phyloP scores from a whole-genome alignment of 257 asterid genomes.

The Nicotiana knightiana region DNA sequence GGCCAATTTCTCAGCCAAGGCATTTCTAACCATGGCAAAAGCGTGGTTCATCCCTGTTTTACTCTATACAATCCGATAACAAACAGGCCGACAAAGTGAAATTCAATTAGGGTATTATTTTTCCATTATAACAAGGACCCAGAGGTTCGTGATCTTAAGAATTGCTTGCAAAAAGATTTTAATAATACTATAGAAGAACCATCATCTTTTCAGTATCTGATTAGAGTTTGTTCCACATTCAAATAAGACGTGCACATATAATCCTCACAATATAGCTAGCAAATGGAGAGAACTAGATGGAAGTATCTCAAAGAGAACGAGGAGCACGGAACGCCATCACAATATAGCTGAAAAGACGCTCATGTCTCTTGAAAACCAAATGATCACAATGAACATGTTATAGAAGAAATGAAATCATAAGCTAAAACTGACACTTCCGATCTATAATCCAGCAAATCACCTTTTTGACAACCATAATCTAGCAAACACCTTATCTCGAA shows the following conservation, averaged over 20 bases:
- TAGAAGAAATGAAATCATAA: not conserved
- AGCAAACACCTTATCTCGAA: not conserved
- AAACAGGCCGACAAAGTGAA: not conserved
- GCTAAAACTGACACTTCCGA: not conserved
- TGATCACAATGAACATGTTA: not conserved
- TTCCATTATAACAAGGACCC: not conserved
- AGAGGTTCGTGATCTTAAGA: not conserved
- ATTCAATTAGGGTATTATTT: not conserved
- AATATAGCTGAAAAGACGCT: not conserved
- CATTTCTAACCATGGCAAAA: not conserved
- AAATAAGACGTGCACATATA: not conserved
- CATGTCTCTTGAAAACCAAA: not conserved
- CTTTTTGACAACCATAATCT: too few relatives aligned
- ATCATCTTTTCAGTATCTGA: not conserved
- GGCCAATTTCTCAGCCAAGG: not conserved
- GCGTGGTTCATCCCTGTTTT: not conserved
- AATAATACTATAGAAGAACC: not conserved
- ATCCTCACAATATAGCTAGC: not conserved
- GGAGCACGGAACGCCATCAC: not conserved
- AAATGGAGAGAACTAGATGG: not conserved
- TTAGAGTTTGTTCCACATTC: not conserved
- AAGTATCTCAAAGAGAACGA: not conserved
- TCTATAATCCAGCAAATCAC: not conserved
- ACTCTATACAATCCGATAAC: not conserved
- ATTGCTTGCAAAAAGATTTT: not conserved